phyloP scores from a whole-genome alignment of 495 filamentous ascomycete genomes.

The Cairneyella variabilis region DNA sequence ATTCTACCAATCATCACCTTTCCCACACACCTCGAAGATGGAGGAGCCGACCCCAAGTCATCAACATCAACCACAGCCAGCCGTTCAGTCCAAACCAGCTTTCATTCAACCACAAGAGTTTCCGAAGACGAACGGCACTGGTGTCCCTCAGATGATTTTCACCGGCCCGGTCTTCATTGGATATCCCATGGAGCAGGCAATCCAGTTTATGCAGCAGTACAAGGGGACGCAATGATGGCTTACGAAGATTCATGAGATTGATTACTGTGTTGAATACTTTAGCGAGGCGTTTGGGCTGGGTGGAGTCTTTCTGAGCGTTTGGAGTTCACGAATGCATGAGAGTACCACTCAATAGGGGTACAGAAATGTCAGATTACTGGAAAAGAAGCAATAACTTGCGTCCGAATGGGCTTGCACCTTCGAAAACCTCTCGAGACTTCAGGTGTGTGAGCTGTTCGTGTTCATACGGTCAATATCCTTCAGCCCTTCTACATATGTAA shows the following conservation, averaged over 20 bases:
- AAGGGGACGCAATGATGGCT: slow-evolving; percentile 15
- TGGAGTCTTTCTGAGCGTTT: too few species aligned
- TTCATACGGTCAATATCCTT: too few species aligned
- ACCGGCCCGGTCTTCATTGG: slow-evolving; percentile 89
- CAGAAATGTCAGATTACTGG: too few species aligned
- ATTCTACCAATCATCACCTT: slow-evolving; percentile 1
- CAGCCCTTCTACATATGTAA: too few species aligned
- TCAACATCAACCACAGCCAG: slow-evolving; percentile 2
- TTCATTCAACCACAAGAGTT: slow-evolving; percentile 20
- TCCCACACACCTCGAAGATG: background rate
- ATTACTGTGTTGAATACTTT: background rate
- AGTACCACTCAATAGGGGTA: too few species aligned
- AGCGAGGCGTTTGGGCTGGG: slow-evolving; percentile 12
- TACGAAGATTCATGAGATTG: background rate
- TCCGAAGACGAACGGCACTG: slow-evolving; percentile 3
- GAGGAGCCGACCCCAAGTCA: background rate
- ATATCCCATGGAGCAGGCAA: slow-evolving; percentile 75
- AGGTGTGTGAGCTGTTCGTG: too few species aligned
- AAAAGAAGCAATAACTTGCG: too few species aligned
- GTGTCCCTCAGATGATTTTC: slow-evolving; percentile 63
- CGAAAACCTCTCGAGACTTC: too few species aligned
- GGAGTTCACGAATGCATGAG: too few species aligned
- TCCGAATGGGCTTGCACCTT: too few species aligned
- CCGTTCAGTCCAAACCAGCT: slow-evolving; percentile 7
- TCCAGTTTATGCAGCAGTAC: slow-evolving; percentile 60